Percentiles rank a stretch among this genome's conserved stretches.
Evolutionary conservation across 176 grass and related monocot species (phyloP).

Genomic region (maize (Zea mays)): DNA sequence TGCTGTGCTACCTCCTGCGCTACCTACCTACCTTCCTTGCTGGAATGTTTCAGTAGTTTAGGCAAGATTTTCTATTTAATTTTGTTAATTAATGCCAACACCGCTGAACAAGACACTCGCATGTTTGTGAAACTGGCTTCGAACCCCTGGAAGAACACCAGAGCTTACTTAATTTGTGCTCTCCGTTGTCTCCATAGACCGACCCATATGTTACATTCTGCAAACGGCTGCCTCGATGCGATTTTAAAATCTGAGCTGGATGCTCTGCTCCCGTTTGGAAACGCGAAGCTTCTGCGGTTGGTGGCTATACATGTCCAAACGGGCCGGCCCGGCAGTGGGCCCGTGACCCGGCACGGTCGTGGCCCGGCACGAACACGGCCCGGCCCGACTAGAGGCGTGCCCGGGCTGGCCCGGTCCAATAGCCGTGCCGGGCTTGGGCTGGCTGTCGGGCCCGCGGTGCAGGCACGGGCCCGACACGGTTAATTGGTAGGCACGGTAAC

Average conservation of each 20-base stretch:
- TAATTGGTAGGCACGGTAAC: too few relatives aligned
- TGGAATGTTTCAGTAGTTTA: neutral
- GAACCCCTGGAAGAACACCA: neutral
- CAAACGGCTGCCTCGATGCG: slow-evolving; percentile 22
- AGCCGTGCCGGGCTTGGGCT: too few relatives aligned
- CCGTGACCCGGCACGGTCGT: too few relatives aligned
- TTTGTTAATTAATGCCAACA: neutral
- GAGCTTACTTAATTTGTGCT: neutral
- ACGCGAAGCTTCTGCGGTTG: slow-evolving; percentile 11
- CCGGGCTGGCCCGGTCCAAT: too few relatives aligned
- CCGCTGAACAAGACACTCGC: too few relatives aligned
- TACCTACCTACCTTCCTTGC: neutral
- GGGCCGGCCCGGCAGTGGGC: too few relatives aligned
- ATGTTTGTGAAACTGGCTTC: neutral
- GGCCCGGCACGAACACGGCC: too few relatives aligned
- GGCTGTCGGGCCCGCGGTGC: too few relatives aligned
- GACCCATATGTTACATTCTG: neutral
- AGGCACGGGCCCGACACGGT: too few relatives aligned
- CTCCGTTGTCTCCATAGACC: too few relatives aligned
- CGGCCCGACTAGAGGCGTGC: too few relatives aligned
- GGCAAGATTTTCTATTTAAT: neutral
- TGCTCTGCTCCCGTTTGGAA: neutral
- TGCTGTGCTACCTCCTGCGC: neutral
- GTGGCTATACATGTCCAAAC: too few relatives aligned
- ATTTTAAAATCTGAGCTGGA: slow-evolving; percentile 1